Evolutionary conservation across 768 basidiomycete genomes (phyloP).

Genomic region (Serendipita sp.): DNA sequence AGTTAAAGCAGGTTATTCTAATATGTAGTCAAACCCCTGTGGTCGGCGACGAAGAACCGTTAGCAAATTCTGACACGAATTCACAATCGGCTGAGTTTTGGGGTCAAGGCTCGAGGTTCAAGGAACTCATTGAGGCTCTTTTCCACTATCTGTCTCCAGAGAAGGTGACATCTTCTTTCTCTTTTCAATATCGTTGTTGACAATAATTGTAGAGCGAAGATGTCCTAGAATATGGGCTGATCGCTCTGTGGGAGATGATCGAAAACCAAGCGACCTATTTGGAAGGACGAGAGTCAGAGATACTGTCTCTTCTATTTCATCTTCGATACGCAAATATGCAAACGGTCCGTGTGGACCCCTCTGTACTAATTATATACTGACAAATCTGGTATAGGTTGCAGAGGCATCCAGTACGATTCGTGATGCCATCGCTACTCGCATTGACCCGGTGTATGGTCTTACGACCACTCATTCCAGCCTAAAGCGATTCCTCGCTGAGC

Average conservation of each 20-base stretch:
- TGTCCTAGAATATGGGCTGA: conserved; percentile 60
- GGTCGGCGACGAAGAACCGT: not conserved
- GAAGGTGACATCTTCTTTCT: conserved; percentile 32
- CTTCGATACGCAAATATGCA: conserved; percentile 58
- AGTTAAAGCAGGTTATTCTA: conserved; percentile 15
- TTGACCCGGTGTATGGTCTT: conserved; percentile 73
- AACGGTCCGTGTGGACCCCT: conserved; percentile 33
- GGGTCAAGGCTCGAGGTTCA: conserved; percentile 56
- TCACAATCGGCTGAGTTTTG: conserved; percentile 35
- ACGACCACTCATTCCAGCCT: conserved; percentile 67
- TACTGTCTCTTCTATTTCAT: conserved; percentile 54
- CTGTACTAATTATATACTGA: not conserved
- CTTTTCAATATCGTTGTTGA: conserved; percentile 4
- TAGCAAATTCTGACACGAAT: not conserved
- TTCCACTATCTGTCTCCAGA: conserved; percentile 43
- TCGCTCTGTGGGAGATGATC: conserved; percentile 71
- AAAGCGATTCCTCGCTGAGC: conserved; percentile 43
- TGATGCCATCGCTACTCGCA: conserved; percentile 50
- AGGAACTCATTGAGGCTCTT: conserved; percentile 51
- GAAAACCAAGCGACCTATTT: conserved; percentile 56
- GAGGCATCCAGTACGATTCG: conserved; percentile 74
- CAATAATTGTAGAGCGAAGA: conserved; percentile 36
- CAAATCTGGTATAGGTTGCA: conserved; percentile 40
- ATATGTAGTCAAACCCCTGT: conserved; percentile 46
- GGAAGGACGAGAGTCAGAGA: conserved; percentile 64